Percentiles rank a stretch among this genome's conserved stretches.
Conservation (phyloP, 2,329 filamentous ascomycete species). For the Thielaviopsis euricoi region DNA sequence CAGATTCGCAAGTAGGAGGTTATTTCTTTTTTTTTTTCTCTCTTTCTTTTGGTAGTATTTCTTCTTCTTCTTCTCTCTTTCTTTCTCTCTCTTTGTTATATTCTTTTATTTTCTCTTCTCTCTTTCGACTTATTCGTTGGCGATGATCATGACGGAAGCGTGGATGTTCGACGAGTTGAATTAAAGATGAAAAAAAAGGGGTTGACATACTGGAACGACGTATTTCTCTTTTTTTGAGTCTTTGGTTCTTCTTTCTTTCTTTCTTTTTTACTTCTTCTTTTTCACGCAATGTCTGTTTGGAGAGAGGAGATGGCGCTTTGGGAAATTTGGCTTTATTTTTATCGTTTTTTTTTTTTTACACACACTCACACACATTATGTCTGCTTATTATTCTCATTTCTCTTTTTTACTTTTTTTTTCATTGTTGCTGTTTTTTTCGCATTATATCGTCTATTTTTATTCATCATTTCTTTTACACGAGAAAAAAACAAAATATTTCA, state of each 20-base stretch:
- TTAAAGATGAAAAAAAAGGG: background rate
- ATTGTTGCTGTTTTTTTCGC: background rate
- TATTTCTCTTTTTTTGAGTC: background rate
- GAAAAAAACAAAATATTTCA: background rate
- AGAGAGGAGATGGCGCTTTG: background rate
- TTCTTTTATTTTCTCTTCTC: no score
- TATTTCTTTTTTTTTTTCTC: background rate
- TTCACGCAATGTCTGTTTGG: background rate
- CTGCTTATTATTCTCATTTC: conserved; percentile 1
- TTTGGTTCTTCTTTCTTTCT: background rate
- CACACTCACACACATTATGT: background rate
- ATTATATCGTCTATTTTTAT: background rate
- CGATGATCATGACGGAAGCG: background rate
- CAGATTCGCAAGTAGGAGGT: conserved; percentile 9
- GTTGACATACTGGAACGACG: background rate
- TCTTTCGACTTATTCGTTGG: no score
- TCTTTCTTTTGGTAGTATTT: background rate
- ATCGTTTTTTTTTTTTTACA: background rate
- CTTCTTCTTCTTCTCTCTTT: background rate
- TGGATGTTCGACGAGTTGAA: background rate
- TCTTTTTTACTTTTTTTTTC: background rate
- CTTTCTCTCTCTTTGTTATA: background rate
- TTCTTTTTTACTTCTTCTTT: background rate
- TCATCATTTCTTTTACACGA: background rate
- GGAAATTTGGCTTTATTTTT: background rate